These are phyloP conservation scores for Talaromyces adpressus DNA, from an alignment of 495 filamentous ascomycete species.

Conservation along the genomic window DNA sequence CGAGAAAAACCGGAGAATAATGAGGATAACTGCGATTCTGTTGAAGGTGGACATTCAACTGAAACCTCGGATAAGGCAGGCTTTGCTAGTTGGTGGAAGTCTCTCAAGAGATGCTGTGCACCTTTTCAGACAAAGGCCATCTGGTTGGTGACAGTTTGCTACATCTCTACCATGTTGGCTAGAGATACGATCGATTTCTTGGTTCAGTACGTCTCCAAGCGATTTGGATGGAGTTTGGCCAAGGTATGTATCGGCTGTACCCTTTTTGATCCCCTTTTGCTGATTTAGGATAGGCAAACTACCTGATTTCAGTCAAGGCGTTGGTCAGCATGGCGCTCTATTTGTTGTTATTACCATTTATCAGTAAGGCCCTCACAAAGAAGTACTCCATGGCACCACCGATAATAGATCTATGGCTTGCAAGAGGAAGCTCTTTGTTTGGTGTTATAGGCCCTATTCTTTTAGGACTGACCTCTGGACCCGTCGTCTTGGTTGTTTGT, in stretches of 20 bases:
- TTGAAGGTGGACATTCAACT: background rate
- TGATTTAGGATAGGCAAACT: constrained; percentile 2
- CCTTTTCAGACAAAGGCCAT: background rate
- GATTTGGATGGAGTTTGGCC: constrained; percentile 3
- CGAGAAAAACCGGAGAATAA: background rate
- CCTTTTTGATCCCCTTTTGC: background rate
- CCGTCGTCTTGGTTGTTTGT: background rate
- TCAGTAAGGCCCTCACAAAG: background rate
- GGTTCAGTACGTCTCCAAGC: constrained; percentile 7
- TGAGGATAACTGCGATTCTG: background rate
- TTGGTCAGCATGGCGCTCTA: constrained; percentile 1
- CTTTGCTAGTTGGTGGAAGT: background rate
- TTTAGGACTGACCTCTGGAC: background rate
- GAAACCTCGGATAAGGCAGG: background rate
- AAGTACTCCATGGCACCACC: background rate
- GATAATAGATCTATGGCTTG: background rate
- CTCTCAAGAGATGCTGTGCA: background rate
- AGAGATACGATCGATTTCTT: constrained; percentile 3
- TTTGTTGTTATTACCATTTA: background rate
- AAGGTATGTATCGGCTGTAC: background rate
- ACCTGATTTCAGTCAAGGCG: background rate
- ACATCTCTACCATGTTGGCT: background rate
- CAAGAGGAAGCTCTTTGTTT: constrained; percentile 4
- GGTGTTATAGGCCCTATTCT: background rate
- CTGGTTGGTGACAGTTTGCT: background rate